Conservation (phyloP, 2,329 filamentous ascomycete species). For the Metarhizium rileyi region DNA sequence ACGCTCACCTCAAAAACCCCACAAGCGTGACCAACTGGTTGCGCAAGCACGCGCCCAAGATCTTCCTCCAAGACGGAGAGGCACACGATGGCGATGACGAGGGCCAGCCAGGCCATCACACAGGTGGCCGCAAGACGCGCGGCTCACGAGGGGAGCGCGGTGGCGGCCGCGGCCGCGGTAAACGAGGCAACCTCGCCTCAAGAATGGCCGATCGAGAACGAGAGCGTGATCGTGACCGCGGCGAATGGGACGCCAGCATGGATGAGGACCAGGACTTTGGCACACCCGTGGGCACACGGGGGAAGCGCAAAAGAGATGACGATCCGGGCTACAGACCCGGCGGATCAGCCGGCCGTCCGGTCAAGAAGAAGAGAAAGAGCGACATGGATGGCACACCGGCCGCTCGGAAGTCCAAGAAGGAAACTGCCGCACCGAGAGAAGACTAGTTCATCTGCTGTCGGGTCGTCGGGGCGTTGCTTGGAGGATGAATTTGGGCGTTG, state of each 20-base stretch:
- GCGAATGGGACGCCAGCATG: constrained; percentile 26
- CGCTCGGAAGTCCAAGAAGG: constrained; percentile 27
- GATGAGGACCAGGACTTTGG: constrained; percentile 28
- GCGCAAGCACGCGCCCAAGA: constrained; percentile 70
- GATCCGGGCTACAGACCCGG: constrained; percentile 51
- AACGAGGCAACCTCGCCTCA: constrained; percentile 20
- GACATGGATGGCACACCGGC: constrained; percentile 30
- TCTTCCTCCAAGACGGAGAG: constrained; percentile 67
- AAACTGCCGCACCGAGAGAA: constrained; percentile 12
- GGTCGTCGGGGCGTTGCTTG: neutral
- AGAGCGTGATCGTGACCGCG: constrained; percentile 11
- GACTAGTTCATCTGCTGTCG: neutral
- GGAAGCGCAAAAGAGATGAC: constrained; percentile 48
- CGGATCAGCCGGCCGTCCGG: constrained; percentile 40
- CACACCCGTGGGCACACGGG: constrained; percentile 22
- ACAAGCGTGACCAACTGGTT: constrained; percentile 96
- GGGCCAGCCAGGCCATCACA: constrained; percentile 19
- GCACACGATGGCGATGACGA: constrained; percentile 29
- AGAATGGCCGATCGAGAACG: constrained; percentile 8
- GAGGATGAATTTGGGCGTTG: neutral
- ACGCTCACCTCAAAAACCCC: constrained; percentile 54
- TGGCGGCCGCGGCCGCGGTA: constrained; percentile 24
- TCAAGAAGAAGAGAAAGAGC: constrained; percentile 52
- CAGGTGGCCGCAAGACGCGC: constrained; percentile 22
- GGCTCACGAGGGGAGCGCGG: constrained; percentile 20